A percentile compares a stretch with the other conserved stretches of the same genome.
Evolutionary conservation across 2,329 filamentous ascomycete genomes (phyloP).

Genomic region (Cercospora citrullina): DNA sequence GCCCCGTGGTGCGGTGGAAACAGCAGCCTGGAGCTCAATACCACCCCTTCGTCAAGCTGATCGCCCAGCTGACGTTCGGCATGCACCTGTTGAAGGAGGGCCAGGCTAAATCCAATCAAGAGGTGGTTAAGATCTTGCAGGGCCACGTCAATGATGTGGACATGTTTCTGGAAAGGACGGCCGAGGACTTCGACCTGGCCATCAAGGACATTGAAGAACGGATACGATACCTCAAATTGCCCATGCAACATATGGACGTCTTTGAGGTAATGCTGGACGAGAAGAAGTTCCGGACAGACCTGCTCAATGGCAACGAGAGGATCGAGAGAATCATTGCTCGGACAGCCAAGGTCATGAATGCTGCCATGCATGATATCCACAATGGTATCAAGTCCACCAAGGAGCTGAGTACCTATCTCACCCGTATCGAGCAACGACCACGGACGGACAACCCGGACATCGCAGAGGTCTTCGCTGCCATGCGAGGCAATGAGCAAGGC

Average conservation of each 20-base stretch:
- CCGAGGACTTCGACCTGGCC: conserved; percentile 80
- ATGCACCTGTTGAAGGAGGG: conserved; percentile 82
- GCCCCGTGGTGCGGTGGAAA: conserved; percentile 71
- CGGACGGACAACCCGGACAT: conserved; percentile 62
- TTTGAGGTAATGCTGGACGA: conserved; percentile 90
- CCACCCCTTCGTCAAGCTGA: conserved; percentile 85
- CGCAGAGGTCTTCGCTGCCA: conserved; percentile 76
- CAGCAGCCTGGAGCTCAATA: conserved; percentile 72
- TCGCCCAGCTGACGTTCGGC: conserved; percentile 91
- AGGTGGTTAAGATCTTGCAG: conserved; percentile 86
- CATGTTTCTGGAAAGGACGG: conserved; percentile 79
- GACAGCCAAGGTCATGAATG: conserved; percentile 73
- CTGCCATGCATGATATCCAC: conserved; percentile 74
- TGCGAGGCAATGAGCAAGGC: conserved; percentile 89
- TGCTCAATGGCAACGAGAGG: conserved; percentile 83
- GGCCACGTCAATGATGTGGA: conserved; percentile 93
- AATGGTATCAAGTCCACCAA: conserved; percentile 75
- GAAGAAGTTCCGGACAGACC: conserved; percentile 74
- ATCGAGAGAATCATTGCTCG: conserved; percentile 87
- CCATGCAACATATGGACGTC: conserved; percentile 75
- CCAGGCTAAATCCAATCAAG: conserved; percentile 82
- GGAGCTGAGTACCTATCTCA: conserved; percentile 75
- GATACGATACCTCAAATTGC: conserved; percentile 75
- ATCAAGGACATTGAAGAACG: conserved; percentile 76
- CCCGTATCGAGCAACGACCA: conserved; percentile 55